Percentiles rank a stretch among this genome's conserved stretches.
phyloP scores from a whole-genome alignment of 805 yeast genomes.

The Scheffersomyces lignosus region DNA sequence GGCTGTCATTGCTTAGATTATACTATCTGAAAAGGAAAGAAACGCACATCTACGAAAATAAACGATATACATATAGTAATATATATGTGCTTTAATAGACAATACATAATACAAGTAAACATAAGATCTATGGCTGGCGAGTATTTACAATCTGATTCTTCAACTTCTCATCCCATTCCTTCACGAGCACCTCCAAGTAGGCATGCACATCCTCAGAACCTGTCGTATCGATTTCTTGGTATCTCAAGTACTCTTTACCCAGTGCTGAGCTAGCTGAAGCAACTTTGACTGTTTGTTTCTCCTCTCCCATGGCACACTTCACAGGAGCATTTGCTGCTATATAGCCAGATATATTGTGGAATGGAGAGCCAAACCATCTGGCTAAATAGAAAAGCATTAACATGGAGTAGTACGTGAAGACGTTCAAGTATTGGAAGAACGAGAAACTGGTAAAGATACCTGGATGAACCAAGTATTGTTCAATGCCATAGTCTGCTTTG shows the following conservation, averaged over 20 bases:
- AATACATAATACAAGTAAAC: neutral
- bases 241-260: constrained; percentile 66
- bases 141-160: constrained; percentile 70
- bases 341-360: constrained; percentile 88
- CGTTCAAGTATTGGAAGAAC: constrained; percentile 71
- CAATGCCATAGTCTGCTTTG: constrained; percentile 49
- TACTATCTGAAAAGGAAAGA: neutral
- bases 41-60: neutral
- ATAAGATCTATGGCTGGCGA: constrained; percentile 18
- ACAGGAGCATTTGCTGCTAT: constrained; percentile 87
- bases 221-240: constrained; percentile 56
- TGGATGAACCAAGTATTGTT: constrained; percentile 84
- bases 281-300: constrained; percentile 51
- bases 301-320: constrained; percentile 48
- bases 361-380: constrained; percentile 76
- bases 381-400: constrained; percentile 78
- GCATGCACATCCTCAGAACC: constrained; percentile 68
- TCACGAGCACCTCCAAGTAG: constrained; percentile 56
- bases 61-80: neutral
- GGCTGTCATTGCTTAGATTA: constrained; percentile 68
- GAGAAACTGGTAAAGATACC: constrained; percentile 89
- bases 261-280: constrained; percentile 71
- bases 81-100: neutral
- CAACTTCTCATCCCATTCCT: constrained; percentile 74
- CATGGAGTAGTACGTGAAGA: constrained; percentile 86